Base-by-base conservation (phyloP, 2,329 filamentous ascomycete genomes). In the Cladosporium sp. region DNA sequence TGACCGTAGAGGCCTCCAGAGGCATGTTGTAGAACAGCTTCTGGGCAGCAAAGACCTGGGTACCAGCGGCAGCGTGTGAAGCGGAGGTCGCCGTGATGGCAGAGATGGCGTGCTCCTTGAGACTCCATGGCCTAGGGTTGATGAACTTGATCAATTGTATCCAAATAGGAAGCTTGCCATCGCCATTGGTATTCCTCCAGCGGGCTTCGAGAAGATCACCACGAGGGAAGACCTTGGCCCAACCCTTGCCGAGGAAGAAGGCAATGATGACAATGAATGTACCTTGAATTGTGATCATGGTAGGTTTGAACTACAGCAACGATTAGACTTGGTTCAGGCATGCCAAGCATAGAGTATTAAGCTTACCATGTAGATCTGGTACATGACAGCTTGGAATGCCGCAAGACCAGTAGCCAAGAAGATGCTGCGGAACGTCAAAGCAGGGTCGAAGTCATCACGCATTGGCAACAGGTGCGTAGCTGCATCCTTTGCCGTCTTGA, bases 241-340 rank as follows among this genome's bases (percentile, higher is more conserved):
- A 85, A 3, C 75, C 80, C 10, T 82, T 83, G 10, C 85, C 85
- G 1, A 82, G 59, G 58, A 86, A 86, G 74, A 86, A 86, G 14
- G 83, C 82, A 55, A 87, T 85, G 49, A 87, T 79, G 5, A 85
- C 84, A 61, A 86, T 85, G 64, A 86, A 86, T 0, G 83, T 86
- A 44, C 84, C 83, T 18, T 79, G 78, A 21, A 86, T 82, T 3
- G 77, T 78, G 40, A 83, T 72, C 0, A 44, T 2, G 0, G 84
- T 86, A 0, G 83, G 84, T 78, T 86, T 85, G 73, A 84, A 86
- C 82, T 85, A 50, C 26, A 46, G 11, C 6, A 49, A 55, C 23
- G 37, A 49, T 50, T 52, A 23, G 7, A 3, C 12, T 16, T 18
- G 7, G 23, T 37, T 55, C 6, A 10, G 14, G 23, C 4, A 8